Percentiles rank a stretch among this genome's conserved stretches.
phyloP scores from a whole-genome alignment of 1,284 basidiomycete genomes.

The Apiotrichum siamense region DNA sequence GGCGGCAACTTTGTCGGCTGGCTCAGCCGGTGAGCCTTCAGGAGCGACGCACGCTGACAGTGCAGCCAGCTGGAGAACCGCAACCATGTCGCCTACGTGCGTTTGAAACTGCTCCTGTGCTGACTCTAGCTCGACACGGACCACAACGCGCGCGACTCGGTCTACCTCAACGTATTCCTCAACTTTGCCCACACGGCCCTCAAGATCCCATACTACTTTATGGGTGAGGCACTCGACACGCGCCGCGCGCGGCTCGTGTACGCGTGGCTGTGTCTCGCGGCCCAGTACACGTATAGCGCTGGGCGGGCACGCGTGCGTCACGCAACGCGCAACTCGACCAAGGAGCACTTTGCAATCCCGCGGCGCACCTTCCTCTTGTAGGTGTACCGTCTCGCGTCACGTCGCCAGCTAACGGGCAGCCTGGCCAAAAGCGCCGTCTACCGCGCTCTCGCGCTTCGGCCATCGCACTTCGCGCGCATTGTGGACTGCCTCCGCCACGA shows the following conservation, averaged over 20 bases:
- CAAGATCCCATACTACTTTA: conserved; percentile 80
- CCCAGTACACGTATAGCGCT: conserved; percentile 37
- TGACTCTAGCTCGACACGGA: conserved; percentile 57
- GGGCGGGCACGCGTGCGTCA: conserved; percentile 37
- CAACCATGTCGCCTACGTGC: conserved; percentile 44
- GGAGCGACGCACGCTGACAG: neutral
- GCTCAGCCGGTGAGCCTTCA: conserved; percentile 33
- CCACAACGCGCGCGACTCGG: conserved; percentile 60
- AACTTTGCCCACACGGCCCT: conserved; percentile 78
- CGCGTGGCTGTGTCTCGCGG: conserved; percentile 23
- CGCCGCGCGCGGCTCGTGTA: conserved; percentile 11
- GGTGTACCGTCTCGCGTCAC: conserved; percentile 23
- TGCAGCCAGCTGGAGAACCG: conserved; percentile 45
- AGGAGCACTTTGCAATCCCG: conserved; percentile 46
- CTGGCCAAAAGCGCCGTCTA: conserved; percentile 73
- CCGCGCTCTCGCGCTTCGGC: conserved; percentile 56
- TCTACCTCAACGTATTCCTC: conserved; percentile 78
- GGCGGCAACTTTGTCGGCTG: conserved; percentile 39
- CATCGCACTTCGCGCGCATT: conserved; percentile 22
- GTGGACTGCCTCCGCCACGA: conserved; percentile 19
- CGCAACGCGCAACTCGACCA: conserved; percentile 16
- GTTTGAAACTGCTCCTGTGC: conserved; percentile 1
- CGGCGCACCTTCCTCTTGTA: conserved; percentile 61
- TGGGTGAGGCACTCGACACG: conserved; percentile 52
- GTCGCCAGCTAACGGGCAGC: conserved; percentile 49